Conservation (phyloP, 2,329 filamentous ascomycete species). For the Penicillium griseofulvum region DNA sequence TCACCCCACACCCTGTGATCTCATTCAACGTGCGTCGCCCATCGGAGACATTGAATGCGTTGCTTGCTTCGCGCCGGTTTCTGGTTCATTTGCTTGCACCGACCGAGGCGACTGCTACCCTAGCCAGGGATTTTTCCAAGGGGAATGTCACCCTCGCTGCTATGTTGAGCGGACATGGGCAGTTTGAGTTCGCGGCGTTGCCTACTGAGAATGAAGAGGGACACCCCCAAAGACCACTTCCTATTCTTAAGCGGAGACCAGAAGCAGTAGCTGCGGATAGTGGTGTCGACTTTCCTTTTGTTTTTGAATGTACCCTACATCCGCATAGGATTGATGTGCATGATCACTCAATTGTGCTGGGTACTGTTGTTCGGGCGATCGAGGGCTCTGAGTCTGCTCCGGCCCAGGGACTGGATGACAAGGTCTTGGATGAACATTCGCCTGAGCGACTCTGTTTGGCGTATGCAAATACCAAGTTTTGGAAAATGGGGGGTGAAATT, state of each 20-base stretch:
- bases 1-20: constrained; percentile 55
- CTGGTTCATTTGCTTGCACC: constrained; percentile 52
- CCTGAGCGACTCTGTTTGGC: constrained; percentile 35
- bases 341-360: constrained; percentile 43
- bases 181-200: constrained; percentile 30
- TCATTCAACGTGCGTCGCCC: constrained; percentile 61
- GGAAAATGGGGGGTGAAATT: constrained; percentile 40
- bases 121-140: constrained; percentile 42
- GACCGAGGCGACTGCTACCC: constrained; percentile 28
- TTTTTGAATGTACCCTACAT: constrained; percentile 40
- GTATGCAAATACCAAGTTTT: constrained; percentile 45
- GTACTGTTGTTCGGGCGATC: constrained; percentile 34
- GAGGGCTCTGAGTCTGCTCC: constrained; percentile 5
- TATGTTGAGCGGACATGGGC: constrained; percentile 25
- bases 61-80: constrained; percentile 47
- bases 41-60: constrained; percentile 56
- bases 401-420: background rate
- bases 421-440: constrained; percentile 9
- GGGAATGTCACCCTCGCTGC: constrained; percentile 38
- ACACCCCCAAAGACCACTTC: constrained; percentile 20
- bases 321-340: constrained; percentile 38
- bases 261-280: background rate
- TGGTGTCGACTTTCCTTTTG: constrained; percentile 36
- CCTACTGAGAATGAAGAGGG: background rate
- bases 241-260: constrained; percentile 25